Evolutionary conservation across 2,329 filamentous ascomycete species (phyloP).

Genomic region (Stagonosporopsis rhizophila): DNA sequence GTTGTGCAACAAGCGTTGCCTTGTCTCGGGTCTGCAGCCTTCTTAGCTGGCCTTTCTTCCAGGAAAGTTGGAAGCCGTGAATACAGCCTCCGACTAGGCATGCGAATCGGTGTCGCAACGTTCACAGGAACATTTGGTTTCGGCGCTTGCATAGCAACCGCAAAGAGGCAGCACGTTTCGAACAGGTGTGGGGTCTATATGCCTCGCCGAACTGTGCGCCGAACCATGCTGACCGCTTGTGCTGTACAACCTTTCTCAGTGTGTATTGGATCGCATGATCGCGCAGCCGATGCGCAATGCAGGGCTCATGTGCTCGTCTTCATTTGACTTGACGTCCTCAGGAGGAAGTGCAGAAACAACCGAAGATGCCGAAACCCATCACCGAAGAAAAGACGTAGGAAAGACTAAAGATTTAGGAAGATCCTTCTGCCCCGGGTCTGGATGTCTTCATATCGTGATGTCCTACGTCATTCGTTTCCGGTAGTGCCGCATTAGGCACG

Average conservation of each 20-base stretch:
- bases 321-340: not conserved
- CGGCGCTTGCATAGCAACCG: not conserved
- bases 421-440: slow-evolving; percentile 2
- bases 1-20: slow-evolving; percentile 9
- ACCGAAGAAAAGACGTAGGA: not conserved
- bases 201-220: slow-evolving; percentile 18
- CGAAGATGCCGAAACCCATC: not conserved
- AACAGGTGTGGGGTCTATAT: slow-evolving; percentile 1
- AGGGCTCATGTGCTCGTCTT: not conserved
- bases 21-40: slow-evolving; percentile 4
- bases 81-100: slow-evolving; percentile 3
- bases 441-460: slow-evolving; percentile 7
- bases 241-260: slow-evolving; percentile 4
- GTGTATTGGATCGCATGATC: slow-evolving; percentile 9
- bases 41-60: not conserved
- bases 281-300: slow-evolving; percentile 1
- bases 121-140: not conserved
- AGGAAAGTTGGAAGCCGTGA: not conserved
- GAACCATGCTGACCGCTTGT: slow-evolving; percentile 10
- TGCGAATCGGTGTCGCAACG: slow-evolving; percentile 6
- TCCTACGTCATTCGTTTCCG: slow-evolving; percentile 16
- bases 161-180: not conserved
- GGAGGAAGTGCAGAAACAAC: not conserved
- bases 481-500: slow-evolving; percentile 14
- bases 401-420: not conserved